phyloP scores from a whole-genome alignment of 805 yeast genomes.

The Metschnikowia reukaufii region DNA sequence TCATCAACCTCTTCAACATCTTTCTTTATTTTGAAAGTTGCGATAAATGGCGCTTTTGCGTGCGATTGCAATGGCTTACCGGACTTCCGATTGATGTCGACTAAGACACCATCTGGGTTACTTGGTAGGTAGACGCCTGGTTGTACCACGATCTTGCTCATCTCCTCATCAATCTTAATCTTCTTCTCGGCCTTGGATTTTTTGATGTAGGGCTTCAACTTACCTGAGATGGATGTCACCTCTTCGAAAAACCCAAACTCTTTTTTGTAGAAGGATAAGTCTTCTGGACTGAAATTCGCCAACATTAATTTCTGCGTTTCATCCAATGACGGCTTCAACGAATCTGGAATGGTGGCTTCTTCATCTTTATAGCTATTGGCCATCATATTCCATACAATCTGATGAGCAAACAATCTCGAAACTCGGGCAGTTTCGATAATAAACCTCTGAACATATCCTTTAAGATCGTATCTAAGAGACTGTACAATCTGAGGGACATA shows the following conservation, averaged over 20 bases:
- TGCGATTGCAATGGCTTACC: conserved; percentile 96
- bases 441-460: conserved; percentile 85
- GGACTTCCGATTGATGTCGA: conserved; percentile 87
- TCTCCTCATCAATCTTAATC: conserved; percentile 93
- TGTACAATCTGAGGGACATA: conserved; percentile 99
- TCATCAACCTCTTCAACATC: conserved; percentile 48
- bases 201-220: conserved; percentile 90
- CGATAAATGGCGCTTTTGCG: conserved; percentile 98
- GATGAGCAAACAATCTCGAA: conserved; percentile 91
- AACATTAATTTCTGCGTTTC: conserved; percentile 66
- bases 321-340: conserved; percentile 80
- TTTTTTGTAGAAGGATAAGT: conserved; percentile 65
- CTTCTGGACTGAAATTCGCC: conserved; percentile 56
- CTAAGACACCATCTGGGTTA: conserved; percentile 92
- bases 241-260: conserved; percentile 90
- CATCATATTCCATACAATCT: conserved; percentile 95
- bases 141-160: conserved; percentile 70
- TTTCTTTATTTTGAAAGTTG: conserved; percentile 81
- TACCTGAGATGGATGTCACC: conserved; percentile 92
- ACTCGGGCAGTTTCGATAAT: conserved; percentile 91
- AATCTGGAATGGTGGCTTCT: conserved; percentile 76
- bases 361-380: conserved; percentile 93
- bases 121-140: conserved; percentile 92
- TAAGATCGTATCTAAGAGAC: conserved; percentile 73
- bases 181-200: conserved; percentile 96